Conservation (phyloP, 2,329 filamentous ascomycete species). For the Botrytis sinoallii region DNA sequence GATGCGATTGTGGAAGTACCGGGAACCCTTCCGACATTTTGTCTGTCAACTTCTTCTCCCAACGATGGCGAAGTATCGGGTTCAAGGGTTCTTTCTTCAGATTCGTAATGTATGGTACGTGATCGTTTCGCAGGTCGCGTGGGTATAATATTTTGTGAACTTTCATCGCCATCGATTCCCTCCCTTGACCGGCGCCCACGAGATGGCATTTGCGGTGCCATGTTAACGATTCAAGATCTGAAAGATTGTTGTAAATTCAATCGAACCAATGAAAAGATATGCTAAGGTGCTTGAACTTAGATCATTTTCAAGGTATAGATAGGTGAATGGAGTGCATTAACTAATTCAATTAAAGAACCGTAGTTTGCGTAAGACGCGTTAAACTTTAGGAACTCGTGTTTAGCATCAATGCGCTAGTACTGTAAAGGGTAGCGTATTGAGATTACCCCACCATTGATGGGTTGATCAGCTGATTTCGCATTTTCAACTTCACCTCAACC, state of each 20-base stretch:
- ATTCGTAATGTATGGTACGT: slow-evolving; percentile 24
- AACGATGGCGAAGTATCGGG: slow-evolving; percentile 16
- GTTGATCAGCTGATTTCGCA: slow-evolving; percentile 8
- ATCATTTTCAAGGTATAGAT: neutral
- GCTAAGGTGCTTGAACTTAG: neutral
- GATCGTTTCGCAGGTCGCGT: slow-evolving; percentile 30
- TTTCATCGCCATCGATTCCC: slow-evolving; percentile 32
- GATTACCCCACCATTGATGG: neutral
- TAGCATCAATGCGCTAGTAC: neutral
- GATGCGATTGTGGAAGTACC: neutral
- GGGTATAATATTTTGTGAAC: slow-evolving; percentile 26
- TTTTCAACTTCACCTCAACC: neutral
- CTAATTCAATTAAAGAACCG: neutral
- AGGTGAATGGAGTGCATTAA: neutral
- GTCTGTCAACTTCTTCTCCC: slow-evolving; percentile 13
- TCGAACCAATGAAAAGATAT: neutral
- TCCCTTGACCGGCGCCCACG: slow-evolving; percentile 25
- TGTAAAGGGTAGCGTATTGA: neutral
- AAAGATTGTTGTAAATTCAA: neutral
- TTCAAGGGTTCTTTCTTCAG: slow-evolving; percentile 20
- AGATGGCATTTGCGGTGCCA: slow-evolving; percentile 20
- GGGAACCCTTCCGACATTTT: neutral
- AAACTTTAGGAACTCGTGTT: neutral
- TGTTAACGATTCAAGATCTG: neutral
- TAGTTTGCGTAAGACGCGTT: slow-evolving; percentile 7